Conservation (phyloP, 2,329 filamentous ascomycete genomes). For the Fusarium succisae region DNA sequence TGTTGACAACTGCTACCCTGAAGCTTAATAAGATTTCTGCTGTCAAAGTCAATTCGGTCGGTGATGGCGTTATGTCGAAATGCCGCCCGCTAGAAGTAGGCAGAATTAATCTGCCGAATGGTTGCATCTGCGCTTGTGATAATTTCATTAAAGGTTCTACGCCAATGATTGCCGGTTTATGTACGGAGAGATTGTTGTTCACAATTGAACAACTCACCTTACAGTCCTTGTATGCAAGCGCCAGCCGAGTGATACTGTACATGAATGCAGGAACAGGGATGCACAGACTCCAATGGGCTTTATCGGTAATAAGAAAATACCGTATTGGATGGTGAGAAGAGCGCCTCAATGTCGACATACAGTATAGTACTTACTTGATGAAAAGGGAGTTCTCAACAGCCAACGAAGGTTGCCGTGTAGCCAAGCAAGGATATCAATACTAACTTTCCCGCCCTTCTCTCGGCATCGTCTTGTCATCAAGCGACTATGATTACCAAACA, state of each 20-base stretch:
- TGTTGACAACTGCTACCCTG: slow-evolving; percentile 6
- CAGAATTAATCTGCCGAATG: background rate
- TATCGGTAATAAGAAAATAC: background rate
- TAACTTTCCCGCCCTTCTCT: background rate
- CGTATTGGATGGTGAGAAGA: background rate
- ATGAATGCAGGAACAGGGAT: slow-evolving; percentile 20
- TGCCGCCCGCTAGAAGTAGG: background rate
- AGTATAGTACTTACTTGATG: background rate
- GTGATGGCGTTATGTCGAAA: background rate
- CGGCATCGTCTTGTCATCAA: slow-evolving; percentile 1
- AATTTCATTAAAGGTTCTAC: no score
- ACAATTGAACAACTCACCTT: background rate
- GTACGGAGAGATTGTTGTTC: background rate
- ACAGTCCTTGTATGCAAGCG: background rate
- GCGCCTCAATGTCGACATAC: background rate
- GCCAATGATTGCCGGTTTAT: background rate
- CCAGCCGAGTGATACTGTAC: background rate
- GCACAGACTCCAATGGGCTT: background rate
- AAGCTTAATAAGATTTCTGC: background rate
- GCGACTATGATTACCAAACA: background rate
- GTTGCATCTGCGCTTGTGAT: background rate
- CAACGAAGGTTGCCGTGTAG: background rate
- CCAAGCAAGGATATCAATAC: background rate
- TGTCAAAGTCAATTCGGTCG: background rate
- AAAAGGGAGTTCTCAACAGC: background rate